Base-by-base conservation (phyloP, 371 early-diverging fungal genomes). In the Coemansia sp. region DNA sequence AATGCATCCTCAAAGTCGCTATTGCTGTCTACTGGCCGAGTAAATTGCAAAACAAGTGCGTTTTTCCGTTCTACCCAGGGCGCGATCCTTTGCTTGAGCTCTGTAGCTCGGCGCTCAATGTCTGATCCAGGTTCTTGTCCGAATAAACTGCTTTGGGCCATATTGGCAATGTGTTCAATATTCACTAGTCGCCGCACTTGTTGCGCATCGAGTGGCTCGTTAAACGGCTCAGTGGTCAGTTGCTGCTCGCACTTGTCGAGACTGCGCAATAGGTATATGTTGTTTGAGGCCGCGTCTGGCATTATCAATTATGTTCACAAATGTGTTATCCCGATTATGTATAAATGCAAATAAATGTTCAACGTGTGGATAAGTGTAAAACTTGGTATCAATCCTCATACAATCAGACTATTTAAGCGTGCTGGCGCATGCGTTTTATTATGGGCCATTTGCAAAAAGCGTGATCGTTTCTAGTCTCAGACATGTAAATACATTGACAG, bases 161-260 rank as follows among this genome's bases (percentile, higher is more conserved):
- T 9, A 20, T n/a, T 20, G n/a, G 20, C 20, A 5, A 70, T 66
- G 2, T 39, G 12, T 50, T 72, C 69, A 6, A 72, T 72, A 28
- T 60, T 72, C 23, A 61, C 59, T 16, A 72, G 51, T n/a, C 42
- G 53, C 37, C 65, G 69, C 20, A 72, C 51, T 61, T 72, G 69
- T 25, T 18, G 44, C 3, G 53, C 37, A 21, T 61, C 69, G 12
- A 72, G 61, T 4, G 73, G 73, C 61, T 69, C 73, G 25, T 59
- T 20, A 59, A 72, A 72, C 33, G 18, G n/a, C 9, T 28, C 25
- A 3, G 55, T 52, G 9, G 30, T 9, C 8, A 69, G 44, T 20
- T 68, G 69, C 3, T 30, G 50, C 52, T 72, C 69, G 57, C 60
- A 64, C 9, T 16, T 48, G 14, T 56, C 55, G 21, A 72, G 12